Evolutionary conservation across 192 early-diverging fungal genomes (phyloP).

Genomic region (Spizellomyces sp.): DNA sequence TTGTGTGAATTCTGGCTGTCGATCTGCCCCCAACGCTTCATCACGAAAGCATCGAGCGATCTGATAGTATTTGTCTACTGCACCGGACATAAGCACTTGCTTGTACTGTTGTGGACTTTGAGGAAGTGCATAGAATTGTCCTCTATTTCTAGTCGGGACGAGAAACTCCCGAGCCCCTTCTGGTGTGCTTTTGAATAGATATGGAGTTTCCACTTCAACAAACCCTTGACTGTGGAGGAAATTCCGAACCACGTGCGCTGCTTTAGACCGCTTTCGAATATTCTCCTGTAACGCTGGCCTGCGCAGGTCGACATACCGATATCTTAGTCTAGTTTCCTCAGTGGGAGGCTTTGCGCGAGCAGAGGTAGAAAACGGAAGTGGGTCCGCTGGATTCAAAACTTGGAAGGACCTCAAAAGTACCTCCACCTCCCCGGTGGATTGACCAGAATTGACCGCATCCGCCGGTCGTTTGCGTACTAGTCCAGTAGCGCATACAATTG

Average conservation of each 20-base stretch:
- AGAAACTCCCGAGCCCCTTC: constrained; percentile 93
- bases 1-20: constrained; percentile 95
- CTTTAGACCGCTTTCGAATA: constrained; percentile 67
- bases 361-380: constrained; percentile 63
- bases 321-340: constrained; percentile 74
- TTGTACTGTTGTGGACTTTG: constrained; percentile 95
- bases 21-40: constrained; percentile 82
- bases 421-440: constrained; percentile 70
- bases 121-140: constrained; percentile 82
- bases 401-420: constrained; percentile 59
- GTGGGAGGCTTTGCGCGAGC: constrained; percentile 63
- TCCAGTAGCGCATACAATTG: constrained; percentile 71
- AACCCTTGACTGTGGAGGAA: constrained; percentile 69
- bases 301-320: constrained; percentile 83
- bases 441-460: constrained; percentile 5
- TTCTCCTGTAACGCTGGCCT: constrained; percentile 75
- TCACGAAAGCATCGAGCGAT: constrained; percentile 92
- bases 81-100: constrained; percentile 88
- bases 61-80: constrained; percentile 90
- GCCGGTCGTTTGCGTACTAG: constrained; percentile 59
- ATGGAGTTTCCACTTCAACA: constrained; percentile 91
- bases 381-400: constrained; percentile 70
- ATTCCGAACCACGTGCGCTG: constrained; percentile 68
- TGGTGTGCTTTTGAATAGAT: constrained; percentile 88
- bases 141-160: constrained; percentile 79